A percentile compares a stretch with the other conserved stretches of the same genome.
Evolutionary conservation across 2,329 filamentous ascomycete species (phyloP).

Genomic region (Cordyceps militaris): DNA sequence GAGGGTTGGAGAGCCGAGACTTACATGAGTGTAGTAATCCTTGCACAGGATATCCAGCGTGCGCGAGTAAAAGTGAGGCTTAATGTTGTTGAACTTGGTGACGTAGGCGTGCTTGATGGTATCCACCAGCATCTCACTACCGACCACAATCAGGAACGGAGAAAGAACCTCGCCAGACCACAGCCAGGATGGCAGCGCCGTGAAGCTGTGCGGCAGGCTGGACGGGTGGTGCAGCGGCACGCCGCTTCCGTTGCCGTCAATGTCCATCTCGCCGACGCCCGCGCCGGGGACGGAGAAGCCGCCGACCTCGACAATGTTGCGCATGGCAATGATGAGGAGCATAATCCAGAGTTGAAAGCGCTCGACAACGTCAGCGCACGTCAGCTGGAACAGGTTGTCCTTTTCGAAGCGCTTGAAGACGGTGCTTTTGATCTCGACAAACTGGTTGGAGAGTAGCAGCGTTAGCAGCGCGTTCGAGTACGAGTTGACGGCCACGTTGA

Average conservation of each 20-base stretch:
- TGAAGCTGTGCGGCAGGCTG: constrained; percentile 86
- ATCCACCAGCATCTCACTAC: constrained; percentile 94
- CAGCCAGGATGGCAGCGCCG: constrained; percentile 72
- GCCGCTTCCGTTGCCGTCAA: constrained; percentile 42
- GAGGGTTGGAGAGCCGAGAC: constrained; percentile 21
- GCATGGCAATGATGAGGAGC: constrained; percentile 89
- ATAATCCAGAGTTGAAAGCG: constrained; percentile 97
- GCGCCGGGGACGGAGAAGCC: constrained; percentile 61
- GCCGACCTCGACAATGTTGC: constrained; percentile 93
- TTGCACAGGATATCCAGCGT: constrained; percentile 93
- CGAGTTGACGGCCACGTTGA: constrained; percentile 97
- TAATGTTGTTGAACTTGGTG: constrained; percentile 96
- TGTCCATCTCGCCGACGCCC: constrained; percentile 37
- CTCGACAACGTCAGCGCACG: constrained; percentile 94
- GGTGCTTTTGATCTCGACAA: constrained; percentile 96
- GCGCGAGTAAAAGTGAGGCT: constrained; percentile 78
- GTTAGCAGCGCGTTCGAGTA: constrained; percentile 95
- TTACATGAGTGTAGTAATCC: constrained; percentile 91
- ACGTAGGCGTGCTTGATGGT: constrained; percentile 97
- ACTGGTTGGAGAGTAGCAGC: constrained; percentile 90
- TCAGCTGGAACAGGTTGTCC: constrained; percentile 93
- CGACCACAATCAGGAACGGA: constrained; percentile 88
- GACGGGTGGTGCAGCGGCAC: constrained; percentile 60
- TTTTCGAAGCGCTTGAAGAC: constrained; percentile 99
- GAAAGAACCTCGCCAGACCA: constrained; percentile 78